Base-by-base conservation (phyloP, 2,329 filamentous ascomycete species). In the Colletotrichum karsti region DNA sequence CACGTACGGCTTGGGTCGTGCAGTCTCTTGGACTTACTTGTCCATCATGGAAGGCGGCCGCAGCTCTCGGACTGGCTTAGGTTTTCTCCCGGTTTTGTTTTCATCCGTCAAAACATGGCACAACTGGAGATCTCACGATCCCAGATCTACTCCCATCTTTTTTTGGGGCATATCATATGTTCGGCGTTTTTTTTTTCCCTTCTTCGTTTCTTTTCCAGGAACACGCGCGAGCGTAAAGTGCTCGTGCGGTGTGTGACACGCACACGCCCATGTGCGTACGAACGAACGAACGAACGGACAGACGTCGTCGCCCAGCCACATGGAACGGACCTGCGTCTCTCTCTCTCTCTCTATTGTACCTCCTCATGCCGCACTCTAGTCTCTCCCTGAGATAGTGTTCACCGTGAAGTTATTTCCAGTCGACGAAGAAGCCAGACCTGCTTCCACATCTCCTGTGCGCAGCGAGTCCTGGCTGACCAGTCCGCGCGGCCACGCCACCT, bases 1-100 rank as follows among this genome's bases (percentile, higher is more conserved):
- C 53, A 56, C 53, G 37, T 56, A 28, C 35, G 24, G 18, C 53
- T 56, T 56, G 35, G 53, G 15, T 39, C 53, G 53, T 56, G 53
- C 53, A 30, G 53, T 56, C 15, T 42, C 8, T 10, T 35, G 33
- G 33, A 35, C 33, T 9, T 13, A 9, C 9, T 13, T 8, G n/a
- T n/a, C n/a, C n/a, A n/a, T n/a, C n/a, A 44, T 44, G 41, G 41
- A 44, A 44, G 41, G 41, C 41, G 18, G 18, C 18, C 10, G 41
- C 18, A 20, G 13, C 41, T 22, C 46, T 50, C 46, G 24, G 24
- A 50, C 46, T 50, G 15, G 24, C 24, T n/a, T 20, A n/a, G 5
- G 46, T n/a, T n/a, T n/a, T n/a, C n/a, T n/a, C n/a, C n/a, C n/a
- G n/a, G n/a, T n/a, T n/a, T 35, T 12, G 33, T 35, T 13, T 35